Base-by-base conservation (phyloP, 805 yeast genomes). In the Candida dendrica region DNA sequence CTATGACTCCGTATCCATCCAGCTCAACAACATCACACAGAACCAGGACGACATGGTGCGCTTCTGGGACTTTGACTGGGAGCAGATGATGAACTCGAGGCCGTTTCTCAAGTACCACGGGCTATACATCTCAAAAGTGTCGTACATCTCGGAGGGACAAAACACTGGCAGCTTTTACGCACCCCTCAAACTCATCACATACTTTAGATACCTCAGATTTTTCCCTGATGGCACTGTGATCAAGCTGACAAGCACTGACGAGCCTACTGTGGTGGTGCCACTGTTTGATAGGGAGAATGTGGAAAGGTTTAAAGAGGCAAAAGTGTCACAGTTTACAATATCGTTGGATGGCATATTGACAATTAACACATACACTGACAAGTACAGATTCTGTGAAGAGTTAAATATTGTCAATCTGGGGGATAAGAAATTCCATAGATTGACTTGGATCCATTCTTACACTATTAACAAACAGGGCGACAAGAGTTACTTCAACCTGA, bases 41-140 rank as follows among this genome's bases (percentile, higher is more conserved):
- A 47, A 69, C 29, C 64, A 64, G 40, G 51, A 53, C 15, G 36
- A 51, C 34, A 68, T 69, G 61, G 69, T 66, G 16, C 56, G 56
- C 11, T 47, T 56, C 15, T 75, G 77, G 68, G 66, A 65, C 37
- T 55, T 60, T 35, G 58, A 71, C 42, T 60, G 63, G 58, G 47
- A 47, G 16, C 38, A 47, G 7, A 68, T 68, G 72, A 38, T 68
- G 4, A 55, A 51, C 35, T 72, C 74, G 31, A 65, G 96, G 33
- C 96, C 97, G 1, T 83, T 81, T 52, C 52, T 90, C 29, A 83
- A 91, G 53, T 86, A 77, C 58, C 69, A 78, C 41, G 98, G 98
- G 2, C 72, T 88, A 16, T 91, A 91, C 52, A 84, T 91, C 18
- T 81, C 95, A 52, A 84, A 81, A 16, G 85, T 90, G 40, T 84